These are phyloP conservation scores for Gliomastix tumulicola DNA, from an alignment of 2,329 filamentous ascomycete genomes.

Conservation along the genomic window DNA sequence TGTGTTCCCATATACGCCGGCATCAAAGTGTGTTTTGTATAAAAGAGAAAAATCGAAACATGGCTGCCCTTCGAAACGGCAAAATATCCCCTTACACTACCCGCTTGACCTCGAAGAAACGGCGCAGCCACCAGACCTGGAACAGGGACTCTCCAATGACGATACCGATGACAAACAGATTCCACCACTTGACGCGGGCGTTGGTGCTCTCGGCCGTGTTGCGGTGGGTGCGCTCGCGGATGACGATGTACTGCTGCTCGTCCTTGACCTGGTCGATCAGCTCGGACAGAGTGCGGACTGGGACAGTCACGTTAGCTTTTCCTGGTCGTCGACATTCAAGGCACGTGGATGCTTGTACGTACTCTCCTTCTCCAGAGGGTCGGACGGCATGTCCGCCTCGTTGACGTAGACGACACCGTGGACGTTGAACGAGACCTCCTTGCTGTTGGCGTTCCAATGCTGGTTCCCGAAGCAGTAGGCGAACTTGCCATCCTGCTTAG, in stretches of 20 bases:
- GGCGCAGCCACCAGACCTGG: constrained; percentile 98
- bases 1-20: too few species aligned
- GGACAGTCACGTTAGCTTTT: neutral
- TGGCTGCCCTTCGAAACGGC: too few species aligned
- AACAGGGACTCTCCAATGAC: constrained; percentile 90
- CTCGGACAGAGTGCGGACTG: constrained; percentile 78
- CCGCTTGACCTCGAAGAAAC: constrained; percentile 87
- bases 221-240: constrained; percentile 91
- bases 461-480: constrained; percentile 99
- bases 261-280: constrained; percentile 90
- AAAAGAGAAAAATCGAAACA: too few species aligned
- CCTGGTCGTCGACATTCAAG: too few species aligned
- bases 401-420: constrained; percentile 97
- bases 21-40: too few species aligned
- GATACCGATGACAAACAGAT: constrained; percentile 87
- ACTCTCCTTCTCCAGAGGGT: constrained; percentile 90
- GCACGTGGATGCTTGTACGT: too few species aligned
- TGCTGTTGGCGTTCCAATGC: constrained; percentile 91
- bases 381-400: constrained; percentile 74
- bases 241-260: constrained; percentile 93
- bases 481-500: constrained; percentile 79
- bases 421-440: constrained; percentile 99
- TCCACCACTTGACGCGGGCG: constrained; percentile 98
- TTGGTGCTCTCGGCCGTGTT: constrained; percentile 99
- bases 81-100: constrained; percentile 40